phyloP scores from a whole-genome alignment of 306 rosid genomes.

The Quercus parvula region DNA sequence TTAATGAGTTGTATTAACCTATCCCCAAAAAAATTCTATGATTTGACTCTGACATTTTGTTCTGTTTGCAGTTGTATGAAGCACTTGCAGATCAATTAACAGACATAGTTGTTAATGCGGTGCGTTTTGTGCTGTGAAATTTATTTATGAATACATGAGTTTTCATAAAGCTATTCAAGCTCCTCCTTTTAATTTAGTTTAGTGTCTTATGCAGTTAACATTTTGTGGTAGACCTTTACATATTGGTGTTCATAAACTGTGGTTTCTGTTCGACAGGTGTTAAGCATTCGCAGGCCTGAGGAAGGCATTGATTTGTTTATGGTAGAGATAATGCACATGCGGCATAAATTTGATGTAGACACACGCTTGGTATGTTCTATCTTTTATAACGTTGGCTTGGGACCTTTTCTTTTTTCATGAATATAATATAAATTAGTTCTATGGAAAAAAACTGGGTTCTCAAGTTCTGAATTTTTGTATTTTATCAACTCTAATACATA shows the following conservation, averaged over 20 bases:
- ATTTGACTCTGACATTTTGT: conserved; percentile 4
- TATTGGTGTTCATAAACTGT: conserved; percentile 7
- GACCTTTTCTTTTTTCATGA: background rate
- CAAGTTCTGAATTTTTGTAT: background rate
- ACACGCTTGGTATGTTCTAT: conserved; percentile 77
- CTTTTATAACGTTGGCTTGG: conserved; percentile 2
- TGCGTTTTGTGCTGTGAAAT: conserved; percentile 40
- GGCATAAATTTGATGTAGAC: conserved; percentile 92
- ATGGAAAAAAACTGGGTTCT: background rate
- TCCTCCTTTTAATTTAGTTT: background rate
- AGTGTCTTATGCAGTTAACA: background rate
- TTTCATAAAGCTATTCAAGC: background rate
- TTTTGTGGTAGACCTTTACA: conserved; percentile 1
- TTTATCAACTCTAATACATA: background rate
- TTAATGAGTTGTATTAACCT: background rate
- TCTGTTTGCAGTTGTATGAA: conserved; percentile 71
- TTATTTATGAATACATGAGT: background rate
- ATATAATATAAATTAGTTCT: background rate
- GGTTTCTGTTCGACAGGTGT: conserved; percentile 54
- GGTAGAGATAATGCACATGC: conserved; percentile 99
- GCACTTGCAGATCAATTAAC: conserved; percentile 89
- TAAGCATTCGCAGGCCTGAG: conserved; percentile 82
- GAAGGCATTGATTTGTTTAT: conserved; percentile 86
- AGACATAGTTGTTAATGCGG: conserved; percentile 76
- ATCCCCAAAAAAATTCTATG: background rate